Evolutionary conservation across 2,329 filamentous ascomycete genomes (phyloP).

Genomic region (Pyrenochaeta sp.): DNA sequence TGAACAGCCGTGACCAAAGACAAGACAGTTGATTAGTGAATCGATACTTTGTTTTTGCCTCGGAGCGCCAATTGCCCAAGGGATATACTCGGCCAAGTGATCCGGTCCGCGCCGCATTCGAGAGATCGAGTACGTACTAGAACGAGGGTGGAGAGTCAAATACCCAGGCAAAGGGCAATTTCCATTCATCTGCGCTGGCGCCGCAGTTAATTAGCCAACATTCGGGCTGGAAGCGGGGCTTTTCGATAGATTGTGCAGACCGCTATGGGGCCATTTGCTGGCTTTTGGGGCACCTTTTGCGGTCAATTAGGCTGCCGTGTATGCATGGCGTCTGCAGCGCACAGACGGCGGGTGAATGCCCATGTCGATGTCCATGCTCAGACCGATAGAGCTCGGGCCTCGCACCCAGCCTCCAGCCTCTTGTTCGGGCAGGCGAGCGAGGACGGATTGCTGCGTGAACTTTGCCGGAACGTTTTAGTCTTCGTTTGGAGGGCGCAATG

Average conservation of each 20-base stretch:
- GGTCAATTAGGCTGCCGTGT: constrained; percentile 36
- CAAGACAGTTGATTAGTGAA: background rate
- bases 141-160: too few relatives aligned
- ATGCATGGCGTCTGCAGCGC: constrained; percentile 31
- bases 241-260: constrained; percentile 35
- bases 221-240: constrained; percentile 38
- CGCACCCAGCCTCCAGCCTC: constrained; percentile 23
- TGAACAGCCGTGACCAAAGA: background rate
- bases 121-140: too few relatives aligned
- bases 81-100: constrained; percentile 3
- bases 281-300: constrained; percentile 24
- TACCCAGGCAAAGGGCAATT: constrained; percentile 12
- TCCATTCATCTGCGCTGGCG: constrained; percentile 23
- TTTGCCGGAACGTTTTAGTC: constrained; percentile 13
- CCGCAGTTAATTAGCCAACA: constrained; percentile 42
- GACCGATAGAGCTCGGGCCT: constrained; percentile 20
- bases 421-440: constrained; percentile 19
- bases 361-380: too few relatives aligned
- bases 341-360: constrained; percentile 27
- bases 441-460: constrained; percentile 16
- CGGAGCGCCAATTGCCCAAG: background rate
- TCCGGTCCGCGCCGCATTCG: constrained; percentile 7
- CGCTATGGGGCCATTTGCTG: constrained; percentile 38
- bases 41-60: background rate
- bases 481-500: constrained; percentile 13